Conservation (phyloP, 2,329 filamentous ascomycete species). For the Calonectria pseudoturangicola region DNA sequence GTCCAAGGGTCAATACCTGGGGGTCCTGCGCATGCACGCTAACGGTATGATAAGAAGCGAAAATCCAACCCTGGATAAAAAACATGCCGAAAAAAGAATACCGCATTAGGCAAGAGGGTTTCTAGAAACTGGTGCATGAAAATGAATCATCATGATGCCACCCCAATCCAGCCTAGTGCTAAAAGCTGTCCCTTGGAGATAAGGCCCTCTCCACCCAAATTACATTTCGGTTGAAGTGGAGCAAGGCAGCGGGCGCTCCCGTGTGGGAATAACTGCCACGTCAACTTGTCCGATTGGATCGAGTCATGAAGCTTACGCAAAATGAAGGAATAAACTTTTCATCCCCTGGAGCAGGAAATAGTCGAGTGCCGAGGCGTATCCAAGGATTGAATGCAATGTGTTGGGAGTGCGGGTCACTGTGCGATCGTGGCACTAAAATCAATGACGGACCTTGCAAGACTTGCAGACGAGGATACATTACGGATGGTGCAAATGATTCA, state of each 20-base stretch:
- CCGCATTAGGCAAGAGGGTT: not conserved
- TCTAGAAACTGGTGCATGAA: not conserved
- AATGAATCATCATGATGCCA: not conserved
- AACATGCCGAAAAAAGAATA: slow-evolving; percentile 2
- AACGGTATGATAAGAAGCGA: not conserved
- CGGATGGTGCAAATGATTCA: too few relatives aligned
- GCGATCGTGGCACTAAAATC: too few relatives aligned
- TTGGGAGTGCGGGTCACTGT: too few relatives aligned
- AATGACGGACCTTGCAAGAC: too few relatives aligned
- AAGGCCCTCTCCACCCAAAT: not conserved
- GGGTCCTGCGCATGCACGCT: not conserved
- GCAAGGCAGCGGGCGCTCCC: too few relatives aligned
- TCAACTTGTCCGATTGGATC: too few relatives aligned
- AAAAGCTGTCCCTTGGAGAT: not conserved
- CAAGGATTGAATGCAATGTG: too few relatives aligned
- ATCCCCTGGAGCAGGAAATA: not conserved
- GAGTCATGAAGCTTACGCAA: too few relatives aligned
- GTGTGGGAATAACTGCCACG: too few relatives aligned
- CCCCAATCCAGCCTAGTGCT: not conserved
- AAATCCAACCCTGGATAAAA: not conserved
- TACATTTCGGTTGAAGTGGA: too few relatives aligned
- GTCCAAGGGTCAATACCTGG: not conserved
- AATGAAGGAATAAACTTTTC: not conserved
- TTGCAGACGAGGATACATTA: too few relatives aligned
- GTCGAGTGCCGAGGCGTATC: too few relatives aligned